Evolutionary conservation across 2,329 filamentous ascomycete species (phyloP).

Genomic region (Penicillium concentricum): DNA sequence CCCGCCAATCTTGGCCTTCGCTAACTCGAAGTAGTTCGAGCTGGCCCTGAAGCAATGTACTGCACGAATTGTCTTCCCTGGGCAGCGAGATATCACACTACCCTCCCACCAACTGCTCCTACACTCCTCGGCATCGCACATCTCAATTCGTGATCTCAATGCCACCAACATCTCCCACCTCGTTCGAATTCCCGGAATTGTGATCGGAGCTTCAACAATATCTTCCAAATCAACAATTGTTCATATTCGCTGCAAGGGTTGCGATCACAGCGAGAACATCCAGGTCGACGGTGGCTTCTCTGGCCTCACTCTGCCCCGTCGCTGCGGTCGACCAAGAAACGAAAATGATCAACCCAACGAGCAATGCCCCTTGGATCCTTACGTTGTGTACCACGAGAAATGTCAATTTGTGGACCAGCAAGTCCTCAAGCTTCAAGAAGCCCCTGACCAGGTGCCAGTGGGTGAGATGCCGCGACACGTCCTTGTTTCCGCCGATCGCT

Average conservation of each 20-base stretch:
- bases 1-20: not conserved
- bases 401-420: conserved; percentile 96
- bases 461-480: conserved; percentile 94
- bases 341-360: conserved; percentile 65
- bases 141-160: conserved; percentile 90
- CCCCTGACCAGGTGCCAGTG: conserved; percentile 94
- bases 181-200: conserved; percentile 95
- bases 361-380: conserved; percentile 88
- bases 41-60: conserved; percentile 85
- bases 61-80: conserved; percentile 87
- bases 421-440: conserved; percentile 96
- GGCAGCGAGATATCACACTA: conserved; percentile 64
- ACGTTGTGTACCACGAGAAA: conserved; percentile 92
- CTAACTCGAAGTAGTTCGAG: conserved; percentile 69
- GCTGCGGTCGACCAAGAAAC: conserved; percentile 64
- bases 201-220: conserved; percentile 94
- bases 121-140: conserved; percentile 85
- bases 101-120: conserved; percentile 93
- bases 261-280: conserved; percentile 68
- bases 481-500: conserved; percentile 92
- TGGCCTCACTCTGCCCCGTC: conserved; percentile 78
- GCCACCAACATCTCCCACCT: conserved; percentile 89
- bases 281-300: conserved; percentile 81
- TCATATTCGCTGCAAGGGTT: conserved; percentile 84
- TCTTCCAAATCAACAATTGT: conserved; percentile 91